Evolutionary conservation across 768 basidiomycete species (phyloP), one percentile per base, ranked within the genome.

Genomic region (Cytidiella melzeri): DNA sequence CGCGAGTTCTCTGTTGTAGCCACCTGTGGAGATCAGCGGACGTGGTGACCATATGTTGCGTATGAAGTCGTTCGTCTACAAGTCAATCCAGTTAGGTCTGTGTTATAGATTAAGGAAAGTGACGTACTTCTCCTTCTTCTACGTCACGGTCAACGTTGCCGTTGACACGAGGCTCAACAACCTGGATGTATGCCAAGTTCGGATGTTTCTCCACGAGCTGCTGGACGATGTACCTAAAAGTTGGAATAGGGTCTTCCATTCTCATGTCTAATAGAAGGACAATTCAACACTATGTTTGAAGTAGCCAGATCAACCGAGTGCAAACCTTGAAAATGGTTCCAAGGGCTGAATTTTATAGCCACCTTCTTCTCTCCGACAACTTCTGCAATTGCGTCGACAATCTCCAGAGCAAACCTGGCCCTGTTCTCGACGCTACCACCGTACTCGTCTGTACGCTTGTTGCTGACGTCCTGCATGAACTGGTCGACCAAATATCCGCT

Each of bases 201-300:
- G 78, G 74, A 52, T 72, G 67, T 3, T 48, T 48, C 4, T 57
- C 48, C 21, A 61, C 64, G 12, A 85, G 54, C 25, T 68, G 47
- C 1, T 63, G 46, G 25, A 75, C 69, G 34, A 83, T 51, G 58
- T 80, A 69, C 0, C 67, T 55, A 65, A 78, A 84, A 3, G 77
- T 76, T 0, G 80, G 76, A 2, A 72, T 63, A 0, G 81, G 81
- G 46, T 83, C 70, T 1, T 55, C 47, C 75, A 79, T 77, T 3
- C 67, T 61, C 77, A 83, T 79, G 39, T 61, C 62, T 71, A 24
- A 21, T 39, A n/a, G 37, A 12, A 34, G 18, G 6, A 23, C 20
- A 10, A 50, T 45, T 11, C 19, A 4, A 5, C 10, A 4, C 24
- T 20, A 30, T 9, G 27, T 5, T 18, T 23, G 4, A 43, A 4